A percentile compares a stretch with the other conserved stretches of the same genome.
Evolutionary conservation across 257 asterid species (phyloP).

Genomic region (Gardenia jasminoides): DNA sequence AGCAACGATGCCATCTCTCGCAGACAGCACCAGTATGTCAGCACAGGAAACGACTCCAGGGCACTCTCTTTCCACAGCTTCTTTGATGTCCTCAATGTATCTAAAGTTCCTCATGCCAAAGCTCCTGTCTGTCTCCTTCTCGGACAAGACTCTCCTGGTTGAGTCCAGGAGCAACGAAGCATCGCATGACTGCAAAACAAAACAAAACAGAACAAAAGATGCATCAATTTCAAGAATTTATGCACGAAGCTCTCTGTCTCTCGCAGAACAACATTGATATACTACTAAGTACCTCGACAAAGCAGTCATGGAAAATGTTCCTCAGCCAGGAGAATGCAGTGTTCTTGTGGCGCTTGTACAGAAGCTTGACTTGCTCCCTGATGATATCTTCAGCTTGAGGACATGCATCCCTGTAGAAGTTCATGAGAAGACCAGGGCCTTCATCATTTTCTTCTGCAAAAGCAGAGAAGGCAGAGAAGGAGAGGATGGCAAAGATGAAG

Average conservation of each 20-base stretch:
- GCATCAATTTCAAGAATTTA: not conserved
- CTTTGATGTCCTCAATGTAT: conserved; percentile 82
- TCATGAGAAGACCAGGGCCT: conserved; percentile 52
- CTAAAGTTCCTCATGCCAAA: conserved; percentile 96
- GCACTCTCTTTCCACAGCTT: conserved; percentile 91
- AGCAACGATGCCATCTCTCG: conserved; percentile 75
- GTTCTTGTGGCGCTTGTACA: conserved; percentile 98
- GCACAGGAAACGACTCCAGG: conserved; percentile 96
- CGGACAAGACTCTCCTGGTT: conserved; percentile 78
- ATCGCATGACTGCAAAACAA: conserved; percentile 71
- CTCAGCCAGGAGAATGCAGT: conserved; percentile 98
- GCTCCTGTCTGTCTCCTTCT: conserved; percentile 91
- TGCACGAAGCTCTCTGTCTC: not conserved
- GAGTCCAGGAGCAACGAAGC: conserved; percentile 96
- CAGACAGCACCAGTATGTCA: conserved; percentile 89
- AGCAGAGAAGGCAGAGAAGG: conserved; percentile 28
- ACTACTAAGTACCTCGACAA: conserved; percentile 58
- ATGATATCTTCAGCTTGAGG: conserved; percentile 97
- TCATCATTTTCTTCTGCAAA: conserved; percentile 42
- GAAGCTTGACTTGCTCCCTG: conserved; percentile 82
- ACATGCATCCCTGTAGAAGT: conserved; percentile 81
- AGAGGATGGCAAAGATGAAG: conserved; percentile 38
- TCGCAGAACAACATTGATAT: not conserved
- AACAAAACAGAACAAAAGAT: conserved; percentile 1
- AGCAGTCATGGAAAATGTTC: conserved; percentile 97